phyloP scores from a whole-genome alignment of 176 grass and related monocot genomes.

The Hsuehochloa calcarea region DNA sequence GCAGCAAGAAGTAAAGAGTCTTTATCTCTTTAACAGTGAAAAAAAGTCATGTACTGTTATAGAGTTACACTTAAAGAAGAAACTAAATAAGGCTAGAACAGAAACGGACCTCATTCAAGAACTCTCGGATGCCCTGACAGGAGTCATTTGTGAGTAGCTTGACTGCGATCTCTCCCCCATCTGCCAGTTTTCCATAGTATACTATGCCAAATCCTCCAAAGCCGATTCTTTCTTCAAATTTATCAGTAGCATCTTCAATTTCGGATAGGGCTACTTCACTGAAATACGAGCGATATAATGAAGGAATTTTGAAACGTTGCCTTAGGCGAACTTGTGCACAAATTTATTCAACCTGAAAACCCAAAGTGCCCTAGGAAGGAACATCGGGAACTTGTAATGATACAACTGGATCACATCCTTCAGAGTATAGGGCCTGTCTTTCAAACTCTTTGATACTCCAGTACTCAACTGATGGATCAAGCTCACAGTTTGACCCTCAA shows the following conservation, averaged over 20 bases:
- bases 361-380: no score
- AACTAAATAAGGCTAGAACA: slow-evolving; percentile 13
- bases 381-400: no score
- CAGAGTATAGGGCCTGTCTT: no score
- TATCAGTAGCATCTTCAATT: slow-evolving; percentile 87
- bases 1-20: background rate
- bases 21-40: background rate
- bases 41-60: background rate
- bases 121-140: slow-evolving; percentile 88
- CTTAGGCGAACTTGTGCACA: no score
- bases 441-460: no score
- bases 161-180: slow-evolving; percentile 91
- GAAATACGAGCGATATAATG: slow-evolving; percentile 42
- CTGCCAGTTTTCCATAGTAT: slow-evolving; percentile 85
- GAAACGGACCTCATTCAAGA: slow-evolving; percentile 76
- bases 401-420: no score
- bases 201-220: slow-evolving; percentile 95
- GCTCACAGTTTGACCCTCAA: no score
- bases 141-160: slow-evolving; percentile 89
- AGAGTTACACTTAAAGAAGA: slow-evolving; percentile 2
- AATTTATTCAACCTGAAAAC: no score
- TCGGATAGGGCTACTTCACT: slow-evolving; percentile 87
- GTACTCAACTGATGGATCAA: no score
- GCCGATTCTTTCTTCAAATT: slow-evolving; percentile 77
- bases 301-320: no score